A percentile compares a stretch with the other conserved stretches of the same genome.
phyloP scores from a whole-genome alignment of 169 alveolate genomes.

The Theileria annulata region DNA sequence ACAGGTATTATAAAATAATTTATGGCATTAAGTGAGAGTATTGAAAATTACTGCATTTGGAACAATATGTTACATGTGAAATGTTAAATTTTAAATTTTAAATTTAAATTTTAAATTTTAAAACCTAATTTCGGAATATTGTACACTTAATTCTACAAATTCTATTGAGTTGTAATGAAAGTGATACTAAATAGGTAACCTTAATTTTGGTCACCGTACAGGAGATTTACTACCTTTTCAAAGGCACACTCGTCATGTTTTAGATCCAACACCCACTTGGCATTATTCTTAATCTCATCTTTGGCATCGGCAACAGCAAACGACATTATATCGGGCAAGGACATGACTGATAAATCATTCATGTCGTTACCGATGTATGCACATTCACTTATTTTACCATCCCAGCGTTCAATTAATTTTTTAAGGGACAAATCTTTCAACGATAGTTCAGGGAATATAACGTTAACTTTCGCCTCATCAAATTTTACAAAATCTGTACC shows the following conservation, averaged over 20 bases:
- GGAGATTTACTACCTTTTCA: slow-evolving; percentile 8
- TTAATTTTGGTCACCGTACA: slow-evolving; percentile 17
- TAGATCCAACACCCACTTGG: slow-evolving; percentile 33
- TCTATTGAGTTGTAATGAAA: neutral
- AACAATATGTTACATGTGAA: neutral
- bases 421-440: neutral
- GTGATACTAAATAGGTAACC: neutral
- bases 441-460: neutral
- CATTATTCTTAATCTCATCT: slow-evolving; percentile 27
- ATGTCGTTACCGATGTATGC: slow-evolving; percentile 54
- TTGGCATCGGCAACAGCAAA: slow-evolving; percentile 57
- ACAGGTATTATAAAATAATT: neutral
- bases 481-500: slow-evolving; percentile 1
- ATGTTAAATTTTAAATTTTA: neutral
- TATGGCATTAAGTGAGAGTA: neutral
- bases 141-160: neutral
- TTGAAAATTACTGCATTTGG: neutral
- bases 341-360: slow-evolving; percentile 43
- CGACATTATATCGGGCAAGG: slow-evolving; percentile 5
- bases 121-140: too few species aligned
- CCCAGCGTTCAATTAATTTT: neutral
- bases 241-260: slow-evolving; percentile 26
- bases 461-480: neutral
- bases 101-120: too few species aligned
- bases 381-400: slow-evolving; percentile 17